These are phyloP conservation scores for Solidago caesia DNA, from an alignment of 129 eudicot genomes.

Conservation along the genomic window DNA sequence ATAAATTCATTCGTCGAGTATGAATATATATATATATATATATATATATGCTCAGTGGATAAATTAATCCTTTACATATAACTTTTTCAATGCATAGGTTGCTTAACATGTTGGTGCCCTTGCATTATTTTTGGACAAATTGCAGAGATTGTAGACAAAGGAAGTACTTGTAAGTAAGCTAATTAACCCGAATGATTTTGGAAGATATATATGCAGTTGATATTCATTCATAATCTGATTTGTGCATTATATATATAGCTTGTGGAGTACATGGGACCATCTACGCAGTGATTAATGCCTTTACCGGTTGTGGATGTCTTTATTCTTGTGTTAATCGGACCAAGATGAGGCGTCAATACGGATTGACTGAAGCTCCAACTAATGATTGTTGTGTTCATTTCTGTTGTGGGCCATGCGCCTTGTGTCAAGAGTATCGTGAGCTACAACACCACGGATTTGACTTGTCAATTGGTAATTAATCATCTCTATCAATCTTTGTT, in stretches of 20 bases:
- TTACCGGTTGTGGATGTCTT: conserved; percentile 43
- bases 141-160: conserved; percentile 68
- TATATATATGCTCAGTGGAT: background rate
- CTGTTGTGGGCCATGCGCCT: conserved; percentile 54
- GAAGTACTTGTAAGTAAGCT: conserved; percentile 50
- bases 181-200: background rate
- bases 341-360: conserved; percentile 50
- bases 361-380: conserved; percentile 40
- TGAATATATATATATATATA: too few relatives aligned
- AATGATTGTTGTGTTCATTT: conserved; percentile 52
- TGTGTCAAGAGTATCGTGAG: conserved; percentile 73
- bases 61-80: background rate
- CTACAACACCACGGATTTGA: conserved; percentile 57
- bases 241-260: conserved; percentile 32
- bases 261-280: conserved; percentile 45
- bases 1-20: too few relatives aligned
- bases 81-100: conserved; percentile 35
- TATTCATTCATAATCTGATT: too few relatives aligned
- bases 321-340: conserved; percentile 52
- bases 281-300: conserved; percentile 26
- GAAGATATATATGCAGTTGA: too few relatives aligned
- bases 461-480: conserved; percentile 26
- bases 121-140: conserved; percentile 69
- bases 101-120: conserved; percentile 66
- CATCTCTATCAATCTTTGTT: too few relatives aligned